Conservation (phyloP, 2,329 filamentous ascomycete genomes). For the Curvularia sp. region DNA sequence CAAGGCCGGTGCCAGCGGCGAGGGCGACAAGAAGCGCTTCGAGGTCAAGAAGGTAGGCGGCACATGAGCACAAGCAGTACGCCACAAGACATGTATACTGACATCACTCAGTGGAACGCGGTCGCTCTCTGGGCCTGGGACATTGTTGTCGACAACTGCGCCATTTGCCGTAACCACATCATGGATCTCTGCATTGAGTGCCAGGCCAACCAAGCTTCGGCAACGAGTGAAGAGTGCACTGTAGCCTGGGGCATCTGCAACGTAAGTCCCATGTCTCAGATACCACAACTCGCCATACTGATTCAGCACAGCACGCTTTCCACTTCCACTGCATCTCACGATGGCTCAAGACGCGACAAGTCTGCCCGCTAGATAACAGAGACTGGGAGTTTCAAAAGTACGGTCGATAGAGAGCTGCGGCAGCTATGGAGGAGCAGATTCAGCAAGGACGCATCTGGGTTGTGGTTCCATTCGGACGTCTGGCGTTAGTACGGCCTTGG, state of each 20-base stretch:
- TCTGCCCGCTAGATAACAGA: conserved; percentile 95
- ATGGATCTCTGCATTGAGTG: conserved; percentile 99
- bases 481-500: conserved; percentile 33
- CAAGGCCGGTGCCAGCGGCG: conserved; percentile 61
- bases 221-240: conserved; percentile 96
- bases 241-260: conserved; percentile 99
- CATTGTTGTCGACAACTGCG: conserved; percentile 99
- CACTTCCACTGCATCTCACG: conserved; percentile 99
- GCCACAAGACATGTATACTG: conserved; percentile 21
- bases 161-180: conserved; percentile 98
- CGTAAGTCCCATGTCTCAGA: conserved; percentile 63
- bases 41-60: conserved; percentile 92
- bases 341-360: conserved; percentile 99
- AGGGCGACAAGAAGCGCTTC: conserved; percentile 86
- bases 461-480: conserved; percentile 31
- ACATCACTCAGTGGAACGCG: conserved; percentile 82
- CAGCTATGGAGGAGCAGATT: conserved; percentile 6
- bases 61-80: conserved; percentile 2
- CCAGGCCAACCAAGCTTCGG: conserved; percentile 97
- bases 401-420: conserved; percentile 63
- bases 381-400: conserved; percentile 99
- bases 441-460: conserved; percentile 19
- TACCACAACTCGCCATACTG: conserved; percentile 37
- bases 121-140: conserved; percentile 99
- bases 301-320: conserved; percentile 81